Conservation (phyloP, 176 grass and related monocot genomes). For the Eragrostis curvula region DNA sequence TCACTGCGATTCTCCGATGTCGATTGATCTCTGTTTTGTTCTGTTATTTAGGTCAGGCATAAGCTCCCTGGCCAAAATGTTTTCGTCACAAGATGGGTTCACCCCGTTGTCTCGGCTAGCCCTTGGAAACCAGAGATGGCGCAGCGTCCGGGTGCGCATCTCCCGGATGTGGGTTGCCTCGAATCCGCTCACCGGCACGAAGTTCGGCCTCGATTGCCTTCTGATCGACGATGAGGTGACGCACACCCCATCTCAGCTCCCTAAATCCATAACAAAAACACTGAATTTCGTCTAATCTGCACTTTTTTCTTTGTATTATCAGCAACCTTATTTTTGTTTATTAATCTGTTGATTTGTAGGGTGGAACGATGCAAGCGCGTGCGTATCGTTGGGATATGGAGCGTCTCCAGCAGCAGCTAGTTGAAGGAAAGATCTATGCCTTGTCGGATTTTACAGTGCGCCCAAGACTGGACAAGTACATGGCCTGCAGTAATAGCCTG, state of each 20-base stretch:
- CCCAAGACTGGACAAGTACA: not conserved
- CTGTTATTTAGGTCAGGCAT: not conserved
- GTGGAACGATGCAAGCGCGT: not conserved
- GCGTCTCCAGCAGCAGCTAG: not conserved
- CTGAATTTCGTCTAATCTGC: not conserved
- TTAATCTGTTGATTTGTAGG: not conserved
- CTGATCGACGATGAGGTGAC: conserved; percentile 23
- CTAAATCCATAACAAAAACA: not conserved
- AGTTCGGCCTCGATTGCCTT: not conserved
- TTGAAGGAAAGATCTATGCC: conserved; percentile 33
- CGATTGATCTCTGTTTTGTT: not conserved
- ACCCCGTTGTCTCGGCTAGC: conserved; percentile 8
- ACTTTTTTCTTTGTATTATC: not conserved
- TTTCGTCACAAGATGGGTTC: not conserved
- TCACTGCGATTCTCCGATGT: too few relatives aligned
- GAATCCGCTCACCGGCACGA: not conserved
- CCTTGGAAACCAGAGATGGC: not conserved
- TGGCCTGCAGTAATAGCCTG: conserved; percentile 22
- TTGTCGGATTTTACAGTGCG: conserved; percentile 7
- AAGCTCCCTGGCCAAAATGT: not conserved
- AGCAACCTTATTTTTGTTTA: not conserved
- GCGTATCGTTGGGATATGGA: rapidly evolving
- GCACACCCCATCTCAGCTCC: not conserved
- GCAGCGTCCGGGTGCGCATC: conserved; percentile 4
- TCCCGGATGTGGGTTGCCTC: conserved; percentile 30